Conservation (phyloP, 2,329 filamentous ascomycete genomes). For the Fusarium sarcochroum region DNA sequence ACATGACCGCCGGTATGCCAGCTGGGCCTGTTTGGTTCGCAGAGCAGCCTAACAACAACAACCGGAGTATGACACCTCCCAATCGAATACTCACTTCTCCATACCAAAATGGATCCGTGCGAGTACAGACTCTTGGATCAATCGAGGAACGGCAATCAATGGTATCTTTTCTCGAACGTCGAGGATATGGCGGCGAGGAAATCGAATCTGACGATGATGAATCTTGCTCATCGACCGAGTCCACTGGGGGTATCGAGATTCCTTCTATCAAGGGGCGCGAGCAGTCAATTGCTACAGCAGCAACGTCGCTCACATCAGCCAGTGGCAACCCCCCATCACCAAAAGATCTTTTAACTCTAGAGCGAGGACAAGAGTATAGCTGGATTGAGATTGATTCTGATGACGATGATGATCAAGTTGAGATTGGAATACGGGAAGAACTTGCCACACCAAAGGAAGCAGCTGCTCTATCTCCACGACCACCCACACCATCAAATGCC, state of each 20-base stretch:
- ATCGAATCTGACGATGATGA: slow-evolving; percentile 54
- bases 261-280: slow-evolving; percentile 53
- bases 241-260: slow-evolving; percentile 51
- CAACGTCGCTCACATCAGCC: slow-evolving; percentile 55
- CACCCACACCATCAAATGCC: slow-evolving; percentile 47
- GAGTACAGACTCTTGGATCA: slow-evolving; percentile 52
- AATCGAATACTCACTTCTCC: slow-evolving; percentile 45
- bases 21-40: slow-evolving; percentile 53
- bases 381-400: slow-evolving; percentile 58
- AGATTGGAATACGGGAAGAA: slow-evolving; percentile 28
- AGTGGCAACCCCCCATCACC: slow-evolving; percentile 49
- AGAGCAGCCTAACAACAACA: slow-evolving; percentile 39
- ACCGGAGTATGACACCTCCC: slow-evolving; percentile 31
- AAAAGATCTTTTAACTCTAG: slow-evolving; percentile 38
- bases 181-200: slow-evolving; percentile 39
- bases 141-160: slow-evolving; percentile 56
- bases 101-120: slow-evolving; percentile 50
- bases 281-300: slow-evolving; percentile 54
- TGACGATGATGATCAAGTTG: slow-evolving; percentile 44
- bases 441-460: slow-evolving; percentile 24
- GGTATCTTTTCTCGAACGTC: slow-evolving; percentile 53
- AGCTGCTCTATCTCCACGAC: slow-evolving; percentile 49
- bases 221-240: slow-evolving; percentile 50
- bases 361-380: slow-evolving; percentile 48
- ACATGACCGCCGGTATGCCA: slow-evolving; percentile 67